These are phyloP conservation scores for Penicillium brevicompactum DNA, from an alignment of 2,329 filamentous ascomycete genomes.

Conservation along the genomic window DNA sequence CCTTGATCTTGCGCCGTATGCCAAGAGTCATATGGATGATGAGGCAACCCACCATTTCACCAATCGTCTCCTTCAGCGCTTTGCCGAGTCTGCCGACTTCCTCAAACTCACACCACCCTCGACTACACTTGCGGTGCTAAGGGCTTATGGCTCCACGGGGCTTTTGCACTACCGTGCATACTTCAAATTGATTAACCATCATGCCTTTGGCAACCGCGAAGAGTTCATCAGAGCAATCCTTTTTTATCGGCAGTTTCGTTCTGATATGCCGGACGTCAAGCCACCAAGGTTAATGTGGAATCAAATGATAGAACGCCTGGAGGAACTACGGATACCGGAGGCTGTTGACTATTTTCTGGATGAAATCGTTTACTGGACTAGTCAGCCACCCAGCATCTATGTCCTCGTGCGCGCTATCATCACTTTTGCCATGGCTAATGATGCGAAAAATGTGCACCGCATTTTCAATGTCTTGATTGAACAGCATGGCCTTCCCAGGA, in stretches of 20 bases:
- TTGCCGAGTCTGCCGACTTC: neutral
- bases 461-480: conserved; percentile 48
- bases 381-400: neutral
- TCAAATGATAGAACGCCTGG: conserved; percentile 29
- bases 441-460: conserved; percentile 46
- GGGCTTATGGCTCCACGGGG: conserved; percentile 25
- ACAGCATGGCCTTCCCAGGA: conserved; percentile 39
- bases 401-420: conserved; percentile 30
- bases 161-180: conserved; percentile 31
- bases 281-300: conserved; percentile 26
- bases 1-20: neutral
- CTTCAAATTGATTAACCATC: conserved; percentile 13
- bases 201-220: neutral
- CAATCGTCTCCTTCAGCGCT: neutral
- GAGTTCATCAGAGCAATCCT: conserved; percentile 35
- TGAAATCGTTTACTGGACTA: conserved; percentile 27
- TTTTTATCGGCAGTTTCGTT: conserved; percentile 46
- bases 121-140: conserved; percentile 28
- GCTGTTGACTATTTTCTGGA: conserved; percentile 45
- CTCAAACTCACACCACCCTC: neutral
- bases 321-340: conserved; percentile 34
- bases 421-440: conserved; percentile 50
- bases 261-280: conserved; percentile 27
- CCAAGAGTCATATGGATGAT: neutral
- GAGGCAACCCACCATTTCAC: neutral